Conservation (phyloP, 2,329 filamentous ascomycete species). For the Aspergillus fischeri region DNA sequence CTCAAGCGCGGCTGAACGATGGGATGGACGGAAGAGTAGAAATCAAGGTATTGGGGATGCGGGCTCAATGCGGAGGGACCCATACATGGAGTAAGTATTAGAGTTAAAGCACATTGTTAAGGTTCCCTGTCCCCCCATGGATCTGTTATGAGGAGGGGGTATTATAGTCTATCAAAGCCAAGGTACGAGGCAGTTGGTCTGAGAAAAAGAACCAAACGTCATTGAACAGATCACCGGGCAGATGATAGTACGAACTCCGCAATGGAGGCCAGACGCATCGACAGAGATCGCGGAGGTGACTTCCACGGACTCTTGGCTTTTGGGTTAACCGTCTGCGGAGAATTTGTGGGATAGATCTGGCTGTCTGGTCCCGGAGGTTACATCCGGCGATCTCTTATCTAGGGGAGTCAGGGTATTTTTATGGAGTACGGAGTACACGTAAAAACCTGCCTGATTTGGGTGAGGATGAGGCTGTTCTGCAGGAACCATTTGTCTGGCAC, state of each 20-base stretch:
- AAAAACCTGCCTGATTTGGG: neutral
- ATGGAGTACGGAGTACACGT: too few relatives aligned
- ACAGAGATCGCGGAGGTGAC: neutral
- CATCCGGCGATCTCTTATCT: neutral
- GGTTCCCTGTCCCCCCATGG: too few relatives aligned
- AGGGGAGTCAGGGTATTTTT: neutral
- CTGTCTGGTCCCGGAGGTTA: neutral
- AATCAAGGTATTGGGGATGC: too few relatives aligned
- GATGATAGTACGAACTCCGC: neutral
- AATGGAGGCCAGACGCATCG: neutral
- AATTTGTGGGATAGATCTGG: neutral
- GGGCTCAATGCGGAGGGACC: too few relatives aligned
- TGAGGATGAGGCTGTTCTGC: neutral
- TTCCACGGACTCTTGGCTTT: neutral
- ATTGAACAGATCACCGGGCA: neutral
- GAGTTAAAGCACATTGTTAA: too few relatives aligned
- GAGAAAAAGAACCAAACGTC: neutral
- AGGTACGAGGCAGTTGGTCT: neutral
- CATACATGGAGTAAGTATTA: too few relatives aligned
- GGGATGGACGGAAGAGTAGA: too few relatives aligned
- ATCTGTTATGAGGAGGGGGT: neutral
- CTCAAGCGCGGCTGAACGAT: neutral
- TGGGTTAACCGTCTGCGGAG: neutral
- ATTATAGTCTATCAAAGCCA: neutral
- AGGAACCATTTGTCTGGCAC: neutral